phyloP scores from a whole-genome alignment of 306 rosid genomes.

The Hippophae gyantsensis region DNA sequence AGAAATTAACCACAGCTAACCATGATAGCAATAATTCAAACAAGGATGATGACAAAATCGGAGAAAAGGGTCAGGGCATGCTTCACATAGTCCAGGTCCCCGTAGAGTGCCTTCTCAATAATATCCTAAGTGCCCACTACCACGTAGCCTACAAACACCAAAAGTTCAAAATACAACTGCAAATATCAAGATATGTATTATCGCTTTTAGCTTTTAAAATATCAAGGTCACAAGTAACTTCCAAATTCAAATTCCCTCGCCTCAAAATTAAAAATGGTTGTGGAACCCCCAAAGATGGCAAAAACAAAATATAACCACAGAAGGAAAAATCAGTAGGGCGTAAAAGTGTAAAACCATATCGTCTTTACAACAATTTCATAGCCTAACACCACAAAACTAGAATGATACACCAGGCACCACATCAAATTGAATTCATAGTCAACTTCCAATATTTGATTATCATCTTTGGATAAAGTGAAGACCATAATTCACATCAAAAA shows the following conservation, averaged over 20 bases:
- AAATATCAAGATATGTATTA: neutral
- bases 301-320: conserved; percentile 78
- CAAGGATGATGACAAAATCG: conserved; percentile 61
- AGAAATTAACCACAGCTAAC: conserved; percentile 25
- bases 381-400: too few relatives aligned
- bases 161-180: conserved; percentile 85
- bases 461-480: too few relatives aligned
- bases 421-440: neutral
- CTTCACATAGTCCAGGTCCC: conserved; percentile 78
- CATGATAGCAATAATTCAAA: conserved; percentile 62
- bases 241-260: conserved; percentile 13
- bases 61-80: conserved; percentile 77
- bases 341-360: too few relatives aligned
- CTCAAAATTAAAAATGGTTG: conserved; percentile 72
- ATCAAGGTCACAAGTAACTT: too few relatives aligned
- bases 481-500: neutral
- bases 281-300: conserved; percentile 64
- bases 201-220: too few relatives aligned
- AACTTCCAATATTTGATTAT: neutral
- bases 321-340: conserved; percentile 6
- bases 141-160: conserved; percentile 69
- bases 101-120: conserved; percentile 71
- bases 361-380: too few relatives aligned
- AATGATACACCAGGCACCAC: too few relatives aligned
- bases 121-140: conserved; percentile 82